Percentiles rank a stretch among this genome's conserved stretches.
Evolutionary conservation across 176 grass and related monocot species (phyloP).

Genomic region (maize (Zea mays)): DNA sequence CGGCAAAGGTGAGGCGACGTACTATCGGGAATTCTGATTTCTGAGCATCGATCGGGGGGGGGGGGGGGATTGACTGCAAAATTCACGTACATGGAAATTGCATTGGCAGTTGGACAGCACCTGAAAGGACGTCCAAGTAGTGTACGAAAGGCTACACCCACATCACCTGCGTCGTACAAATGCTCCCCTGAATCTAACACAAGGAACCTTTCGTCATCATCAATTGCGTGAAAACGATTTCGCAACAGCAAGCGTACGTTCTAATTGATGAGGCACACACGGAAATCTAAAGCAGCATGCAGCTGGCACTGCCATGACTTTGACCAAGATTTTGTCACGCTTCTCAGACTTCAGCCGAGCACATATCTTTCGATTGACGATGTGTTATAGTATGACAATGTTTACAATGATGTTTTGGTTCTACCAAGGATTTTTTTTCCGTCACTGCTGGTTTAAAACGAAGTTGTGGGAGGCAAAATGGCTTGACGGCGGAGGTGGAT

Average conservation of each 20-base stretch:
- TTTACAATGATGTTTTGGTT: no score
- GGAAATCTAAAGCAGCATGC: background rate
- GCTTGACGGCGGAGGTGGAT: no score
- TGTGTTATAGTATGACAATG: background rate
- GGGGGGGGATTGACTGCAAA: no score
- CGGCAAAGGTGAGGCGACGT: no score
- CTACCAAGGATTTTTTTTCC: no score
- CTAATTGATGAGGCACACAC: background rate
- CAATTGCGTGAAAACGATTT: slow-evolving; percentile 12
- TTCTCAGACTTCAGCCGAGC: background rate
- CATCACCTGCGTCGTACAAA: background rate
- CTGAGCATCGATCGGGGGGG: no score
- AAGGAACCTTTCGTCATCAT: slow-evolving; percentile 18
- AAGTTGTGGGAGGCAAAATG: no score
- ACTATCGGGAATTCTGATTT: no score
- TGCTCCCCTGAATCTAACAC: background rate
- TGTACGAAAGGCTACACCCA: background rate
- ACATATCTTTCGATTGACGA: background rate
- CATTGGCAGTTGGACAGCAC: background rate
- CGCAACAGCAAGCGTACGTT: background rate
- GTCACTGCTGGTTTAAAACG: no score
- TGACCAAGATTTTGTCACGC: background rate
- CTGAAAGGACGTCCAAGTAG: background rate
- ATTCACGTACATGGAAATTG: background rate
- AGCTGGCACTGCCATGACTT: background rate